Conservation (phyloP, 2,329 filamentous ascomycete species). For the Pseudomassariella vexata region DNA sequence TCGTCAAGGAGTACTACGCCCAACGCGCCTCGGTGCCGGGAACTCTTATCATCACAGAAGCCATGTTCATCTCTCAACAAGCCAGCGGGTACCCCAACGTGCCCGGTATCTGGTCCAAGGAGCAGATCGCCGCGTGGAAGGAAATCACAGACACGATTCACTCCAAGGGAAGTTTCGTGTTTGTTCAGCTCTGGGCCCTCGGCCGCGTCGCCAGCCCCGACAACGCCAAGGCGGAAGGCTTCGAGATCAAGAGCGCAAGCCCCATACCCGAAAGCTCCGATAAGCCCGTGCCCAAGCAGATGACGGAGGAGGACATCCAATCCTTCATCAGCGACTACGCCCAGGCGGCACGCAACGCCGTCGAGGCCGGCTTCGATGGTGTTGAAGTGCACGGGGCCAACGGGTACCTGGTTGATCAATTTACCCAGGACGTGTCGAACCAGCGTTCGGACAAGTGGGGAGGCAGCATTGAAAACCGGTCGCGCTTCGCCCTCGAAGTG, state of each 20-base stretch:
- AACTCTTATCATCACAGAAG: conserved; percentile 48
- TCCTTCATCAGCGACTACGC: conserved; percentile 9
- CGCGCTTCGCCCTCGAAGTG: conserved; percentile 46
- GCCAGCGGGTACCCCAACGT: conserved; percentile 39
- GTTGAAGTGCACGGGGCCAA: conserved; percentile 25
- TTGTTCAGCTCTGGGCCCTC: conserved; percentile 55
- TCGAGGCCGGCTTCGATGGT: conserved; percentile 11
- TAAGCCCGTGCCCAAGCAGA: conserved; percentile 10
- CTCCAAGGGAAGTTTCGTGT: conserved; percentile 51
- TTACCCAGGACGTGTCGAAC: conserved; percentile 48
- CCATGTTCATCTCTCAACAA: conserved; percentile 40
- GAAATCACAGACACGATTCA: conserved; percentile 53
- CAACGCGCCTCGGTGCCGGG: conserved; percentile 36
- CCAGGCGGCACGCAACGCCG: conserved; percentile 13
- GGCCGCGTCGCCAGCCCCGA: conserved; percentile 45
- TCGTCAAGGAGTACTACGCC: conserved; percentile 31
- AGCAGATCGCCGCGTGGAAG: conserved; percentile 49
- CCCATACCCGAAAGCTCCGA: conserved; percentile 6
- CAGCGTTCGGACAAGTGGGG: conserved; percentile 48
- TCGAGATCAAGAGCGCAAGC: conserved; percentile 12
- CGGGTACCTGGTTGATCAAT: conserved; percentile 49
- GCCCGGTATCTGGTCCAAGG: conserved; percentile 47
- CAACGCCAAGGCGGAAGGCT: conserved; percentile 18
- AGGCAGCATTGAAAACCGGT: conserved; percentile 48
- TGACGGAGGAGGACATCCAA: conserved; percentile 18